phyloP scores from a whole-genome alignment of 345 rosid genomes.

The Lenwebbia sp. region DNA sequence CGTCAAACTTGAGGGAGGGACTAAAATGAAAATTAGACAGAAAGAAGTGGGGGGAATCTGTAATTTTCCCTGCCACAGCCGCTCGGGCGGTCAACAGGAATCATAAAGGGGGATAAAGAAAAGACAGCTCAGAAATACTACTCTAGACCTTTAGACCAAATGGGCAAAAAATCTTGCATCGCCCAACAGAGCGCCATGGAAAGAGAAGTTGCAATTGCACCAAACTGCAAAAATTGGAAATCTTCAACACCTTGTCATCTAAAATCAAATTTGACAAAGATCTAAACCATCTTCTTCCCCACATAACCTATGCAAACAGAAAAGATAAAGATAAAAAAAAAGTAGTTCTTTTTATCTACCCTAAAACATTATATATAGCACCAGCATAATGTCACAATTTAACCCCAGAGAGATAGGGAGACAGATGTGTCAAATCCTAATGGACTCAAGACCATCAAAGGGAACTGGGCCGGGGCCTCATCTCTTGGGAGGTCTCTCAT shows the following conservation, averaged over 20 bases:
- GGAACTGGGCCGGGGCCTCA: background rate
- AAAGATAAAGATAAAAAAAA: background rate
- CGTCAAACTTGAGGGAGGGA: background rate
- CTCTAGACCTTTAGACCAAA: background rate
- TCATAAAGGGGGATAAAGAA: background rate
- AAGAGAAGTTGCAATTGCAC: background rate
- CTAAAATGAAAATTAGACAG: background rate
- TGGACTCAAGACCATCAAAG: background rate
- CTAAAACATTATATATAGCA: background rate
- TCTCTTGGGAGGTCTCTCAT: constrained; percentile 3
- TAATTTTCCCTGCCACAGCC: background rate
- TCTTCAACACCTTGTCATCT: background rate
- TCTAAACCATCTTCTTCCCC: background rate
- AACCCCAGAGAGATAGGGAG: background rate
- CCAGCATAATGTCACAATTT: background rate
- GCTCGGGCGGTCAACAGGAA: background rate
- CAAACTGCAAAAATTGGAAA: background rate
- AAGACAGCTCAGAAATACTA: background rate
- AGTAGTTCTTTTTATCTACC: background rate
- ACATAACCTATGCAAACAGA: background rate
- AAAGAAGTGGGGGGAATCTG: background rate
- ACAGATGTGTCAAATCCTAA: background rate
- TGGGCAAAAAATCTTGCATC: background rate
- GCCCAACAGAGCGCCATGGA: background rate
- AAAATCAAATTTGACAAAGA: background rate